phyloP scores from a whole-genome alignment of 2,329 filamentous ascomycete genomes.

The Colletotrichum lentis region DNA sequence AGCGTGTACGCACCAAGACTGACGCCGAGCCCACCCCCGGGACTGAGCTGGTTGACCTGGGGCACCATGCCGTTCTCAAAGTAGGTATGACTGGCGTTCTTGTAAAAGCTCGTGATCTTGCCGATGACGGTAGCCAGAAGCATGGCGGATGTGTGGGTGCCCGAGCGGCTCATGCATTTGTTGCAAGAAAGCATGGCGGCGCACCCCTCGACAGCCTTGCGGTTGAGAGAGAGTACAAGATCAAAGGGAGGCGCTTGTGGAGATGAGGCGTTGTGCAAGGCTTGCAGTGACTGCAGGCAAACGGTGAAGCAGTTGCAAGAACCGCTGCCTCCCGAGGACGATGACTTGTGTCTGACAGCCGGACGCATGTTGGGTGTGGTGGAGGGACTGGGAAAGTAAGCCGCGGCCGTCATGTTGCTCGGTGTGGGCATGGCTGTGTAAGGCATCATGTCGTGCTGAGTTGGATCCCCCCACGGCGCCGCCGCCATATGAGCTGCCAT shows the following conservation, averaged over 20 bases:
- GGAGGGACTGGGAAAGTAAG: conserved; percentile 52
- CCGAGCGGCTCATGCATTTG: conserved; percentile 55
- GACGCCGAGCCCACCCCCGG: conserved; percentile 46
- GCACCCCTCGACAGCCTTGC: conserved; percentile 59
- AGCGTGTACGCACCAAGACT: conserved; percentile 57
- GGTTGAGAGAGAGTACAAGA: conserved; percentile 55
- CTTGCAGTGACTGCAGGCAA: conserved; percentile 57
- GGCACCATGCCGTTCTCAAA: conserved; percentile 46
- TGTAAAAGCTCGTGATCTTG: conserved; percentile 58
- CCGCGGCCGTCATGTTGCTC: conserved; percentile 46
- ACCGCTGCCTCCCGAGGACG: conserved; percentile 40
- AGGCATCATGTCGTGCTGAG: conserved; percentile 45
- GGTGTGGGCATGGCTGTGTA: conserved; percentile 50
- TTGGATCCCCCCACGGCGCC: conserved; percentile 44
- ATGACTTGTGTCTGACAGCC: conserved; percentile 39
- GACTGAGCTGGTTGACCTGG: conserved; percentile 34
- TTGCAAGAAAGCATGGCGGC: conserved; percentile 56
- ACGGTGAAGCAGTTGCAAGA: conserved; percentile 58
- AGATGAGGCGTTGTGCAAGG: conserved; percentile 55
- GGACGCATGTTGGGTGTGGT: conserved; percentile 49
- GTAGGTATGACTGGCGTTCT: conserved; percentile 51
- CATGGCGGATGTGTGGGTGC: conserved; percentile 57
- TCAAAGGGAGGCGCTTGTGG: conserved; percentile 54
- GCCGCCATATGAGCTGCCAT: conserved; percentile 42
- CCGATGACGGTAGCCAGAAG: conserved; percentile 59